Evolutionary conservation across 129 eudicot genomes (phyloP), one percentile per base, ranked within the genome.

Genomic region (Escallonia rubra): DNA sequence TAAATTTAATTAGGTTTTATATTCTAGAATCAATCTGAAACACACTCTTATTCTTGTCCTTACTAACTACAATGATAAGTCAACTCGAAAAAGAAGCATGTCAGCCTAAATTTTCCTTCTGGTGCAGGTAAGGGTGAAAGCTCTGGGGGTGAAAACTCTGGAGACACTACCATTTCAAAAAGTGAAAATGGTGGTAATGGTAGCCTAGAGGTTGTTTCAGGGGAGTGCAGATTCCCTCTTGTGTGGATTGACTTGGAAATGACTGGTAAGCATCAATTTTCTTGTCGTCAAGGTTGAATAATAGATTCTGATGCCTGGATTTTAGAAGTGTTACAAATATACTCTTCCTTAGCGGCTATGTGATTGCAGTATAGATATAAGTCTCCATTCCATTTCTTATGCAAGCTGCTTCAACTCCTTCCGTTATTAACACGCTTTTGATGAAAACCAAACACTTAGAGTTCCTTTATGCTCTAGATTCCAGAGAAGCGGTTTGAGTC

Each of bases 191-290:
- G 49, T 58, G 71, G 39, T 62, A 60, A 66, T 43, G 66, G 68
- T 42, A 77, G 55, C 42, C 8, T 16, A 38, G 79, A 57, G 65
- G 16, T 54, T 38, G 44, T 38, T 51, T 63, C 70, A 41, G 83
- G 56, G 64, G 83, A 78, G 51, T 93, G 72, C 80, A 79, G 43
- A 75, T 46, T 77, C 79, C 99, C 99, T 53, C 97, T 94, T 54
- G 96, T 90, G 60, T 94, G 99, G 99, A 94, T 94, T 61, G 97
- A 94, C 81, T 77, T 94, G 86, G 99, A 94, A 83, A 94, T 94
- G 99, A 94, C 99, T 62, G 99, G 99, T 85, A 66, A 43, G 76
- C 53, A 64, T 54, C 23, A 63, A 45, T 61, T 52, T 70, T 59
- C 39, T 46, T 1, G 40, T 62, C 8, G 13, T 38, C 15, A 3